Percentiles rank a stretch among this genome's conserved stretches.
Conservation (phyloP, 352 stramenopile genomes). For the Phytophthora chlamydospora region DNA sequence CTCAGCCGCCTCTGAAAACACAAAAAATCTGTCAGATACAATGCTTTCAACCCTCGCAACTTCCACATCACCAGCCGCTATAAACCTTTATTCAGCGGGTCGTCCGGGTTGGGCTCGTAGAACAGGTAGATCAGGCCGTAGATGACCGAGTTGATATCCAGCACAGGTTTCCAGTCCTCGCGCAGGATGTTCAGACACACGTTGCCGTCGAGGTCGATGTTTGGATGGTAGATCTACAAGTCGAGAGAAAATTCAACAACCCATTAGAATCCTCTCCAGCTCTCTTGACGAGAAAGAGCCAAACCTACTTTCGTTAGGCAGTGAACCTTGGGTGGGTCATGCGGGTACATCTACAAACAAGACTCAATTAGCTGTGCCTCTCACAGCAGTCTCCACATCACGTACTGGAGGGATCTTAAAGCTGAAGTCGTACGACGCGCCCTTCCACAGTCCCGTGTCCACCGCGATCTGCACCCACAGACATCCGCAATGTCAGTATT, state of each 20-base stretch:
- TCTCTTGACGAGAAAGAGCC: not conserved
- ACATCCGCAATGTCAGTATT: constrained; percentile 6
- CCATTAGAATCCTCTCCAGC: constrained; percentile 1
- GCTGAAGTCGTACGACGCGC: constrained; percentile 96
- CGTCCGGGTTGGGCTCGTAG: constrained; percentile 99
- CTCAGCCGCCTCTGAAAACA: constrained; percentile 92
- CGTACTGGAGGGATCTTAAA: constrained; percentile 96
- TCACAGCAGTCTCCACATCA: not conserved
- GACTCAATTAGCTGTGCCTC: constrained; percentile 6
- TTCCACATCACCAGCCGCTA: not conserved
- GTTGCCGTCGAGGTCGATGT: constrained; percentile 98
- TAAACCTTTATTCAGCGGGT: constrained; percentile 96
- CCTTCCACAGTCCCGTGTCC: constrained; percentile 97
- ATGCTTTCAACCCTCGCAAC: not conserved
- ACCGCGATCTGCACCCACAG: constrained; percentile 78
- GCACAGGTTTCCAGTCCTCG: constrained; percentile 98
- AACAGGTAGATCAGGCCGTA: constrained; percentile 99
- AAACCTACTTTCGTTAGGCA: constrained; percentile 92
- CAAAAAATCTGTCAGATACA: constrained; percentile 5
- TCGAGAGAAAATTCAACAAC: not conserved
- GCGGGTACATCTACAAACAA: constrained; percentile 86
- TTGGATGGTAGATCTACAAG: constrained; percentile 97
- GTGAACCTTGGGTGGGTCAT: constrained; percentile 98
- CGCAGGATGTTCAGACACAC: constrained; percentile 98
- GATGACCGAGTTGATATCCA: constrained; percentile 99